These are phyloP conservation scores for Fraxinus xanthoxyloides DNA, from an alignment of 305 asterid species.

Conservation along the genomic window DNA sequence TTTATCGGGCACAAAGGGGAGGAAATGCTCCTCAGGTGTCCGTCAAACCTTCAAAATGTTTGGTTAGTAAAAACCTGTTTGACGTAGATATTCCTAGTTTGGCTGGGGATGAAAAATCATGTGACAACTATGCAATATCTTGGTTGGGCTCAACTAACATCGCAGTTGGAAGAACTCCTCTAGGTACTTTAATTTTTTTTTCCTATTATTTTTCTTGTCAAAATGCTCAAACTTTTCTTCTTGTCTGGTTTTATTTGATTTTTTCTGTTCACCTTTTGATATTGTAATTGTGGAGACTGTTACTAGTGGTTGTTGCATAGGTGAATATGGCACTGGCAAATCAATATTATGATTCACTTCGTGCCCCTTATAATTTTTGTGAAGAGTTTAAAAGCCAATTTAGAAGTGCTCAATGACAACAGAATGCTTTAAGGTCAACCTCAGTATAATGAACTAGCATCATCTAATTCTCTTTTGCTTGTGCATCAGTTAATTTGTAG, in stretches of 20 bases:
- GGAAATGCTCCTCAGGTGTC: conserved; percentile 68
- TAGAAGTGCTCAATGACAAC: background rate
- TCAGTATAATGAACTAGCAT: conserved; percentile 3
- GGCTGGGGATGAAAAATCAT: conserved; percentile 25
- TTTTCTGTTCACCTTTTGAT: background rate
- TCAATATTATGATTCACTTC: background rate
- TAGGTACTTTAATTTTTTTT: conserved; percentile 43
- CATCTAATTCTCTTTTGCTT: conserved; percentile 1
- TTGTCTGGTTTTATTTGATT: conserved; percentile 5
- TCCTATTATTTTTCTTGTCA: conserved; percentile 6
- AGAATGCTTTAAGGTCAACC: conserved; percentile 6
- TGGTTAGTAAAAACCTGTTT: conserved; percentile 17
- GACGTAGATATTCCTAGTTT: conserved; percentile 22
- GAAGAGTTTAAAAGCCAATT: conserved; percentile 5
- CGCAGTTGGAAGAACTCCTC: conserved; percentile 57
- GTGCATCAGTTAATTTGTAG: conserved; percentile 10
- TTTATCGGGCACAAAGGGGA: conserved; percentile 71
- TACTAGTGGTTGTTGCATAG: background rate
- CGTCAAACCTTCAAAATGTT: conserved; percentile 45
- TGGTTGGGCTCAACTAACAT: conserved; percentile 72
- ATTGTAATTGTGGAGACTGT: background rate
- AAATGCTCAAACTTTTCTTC: conserved; percentile 1
- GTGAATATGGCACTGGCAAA: background rate
- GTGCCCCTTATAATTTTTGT: background rate
- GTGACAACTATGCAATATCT: conserved; percentile 31